Evolutionary conservation across 306 rosid genomes (phyloP), one percentile per base, ranked within the genome.

Genomic region (Trifolium subterraneum): DNA sequence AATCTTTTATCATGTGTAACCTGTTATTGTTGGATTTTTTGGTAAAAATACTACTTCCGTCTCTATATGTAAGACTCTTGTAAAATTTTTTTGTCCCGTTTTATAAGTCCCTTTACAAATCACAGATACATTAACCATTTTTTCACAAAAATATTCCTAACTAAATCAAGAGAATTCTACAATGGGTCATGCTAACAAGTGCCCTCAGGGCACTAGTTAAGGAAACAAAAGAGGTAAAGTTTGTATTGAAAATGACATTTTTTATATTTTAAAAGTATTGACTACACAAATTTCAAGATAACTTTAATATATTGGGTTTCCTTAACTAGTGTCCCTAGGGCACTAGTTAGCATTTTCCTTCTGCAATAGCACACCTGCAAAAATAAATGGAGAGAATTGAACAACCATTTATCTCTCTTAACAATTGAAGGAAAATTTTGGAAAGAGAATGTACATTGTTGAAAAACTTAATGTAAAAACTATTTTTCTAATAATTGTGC

Each of bases 1-100:
- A 44, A 65, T 62, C 44, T 39, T 66, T 16, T 65, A 39, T 65
- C 66, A 75, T 55, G 73, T 23, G 14, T 64, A 64, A 13, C 64
- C 38, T 15, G 41, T 22, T 50, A 45, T 52, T 25, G 54, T 36
- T 11, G 31, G 4, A 25, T 25, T 25, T 41, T 75, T 55, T 45
- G 45, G 27, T 54, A 55, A 75, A 22, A 35, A 4, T 65, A 52
- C 23, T 45, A 45, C 15, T n/a, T 45, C 18, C 18, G 2, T 45
- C 18, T 14, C 18, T 45, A 44, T 44, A 44, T 44, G 50, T 44
- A 13, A 13, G 16, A 13, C 50, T 44, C 25, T 22, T 47, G 54
- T 47, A 15, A 47, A 47, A 6, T 8, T 47, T 47, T 47, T 20
- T 15, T 47, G 54, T 47, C 54, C 20, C 20, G 9, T 15, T 47